phyloP scores from a whole-genome alignment of 2,329 filamentous ascomycete species.

The Sordariomycetes sp. region DNA sequence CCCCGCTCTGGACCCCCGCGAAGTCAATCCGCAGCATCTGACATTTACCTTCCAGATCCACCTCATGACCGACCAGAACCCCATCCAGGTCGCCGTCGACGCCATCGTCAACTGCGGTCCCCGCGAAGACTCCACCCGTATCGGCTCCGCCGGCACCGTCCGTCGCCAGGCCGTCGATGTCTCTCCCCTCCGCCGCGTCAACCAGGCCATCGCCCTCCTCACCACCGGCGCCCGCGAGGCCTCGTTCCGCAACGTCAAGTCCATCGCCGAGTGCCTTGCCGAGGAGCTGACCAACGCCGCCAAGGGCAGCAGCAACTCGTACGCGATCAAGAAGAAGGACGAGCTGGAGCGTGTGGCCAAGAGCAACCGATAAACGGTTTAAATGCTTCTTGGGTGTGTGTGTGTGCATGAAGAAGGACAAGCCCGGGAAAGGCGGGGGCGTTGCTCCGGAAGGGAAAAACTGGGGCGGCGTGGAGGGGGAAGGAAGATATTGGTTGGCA shows the following conservation, averaged over 20 bases:
- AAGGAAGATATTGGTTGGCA: constrained; percentile 1
- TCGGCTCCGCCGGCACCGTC: constrained; percentile 98
- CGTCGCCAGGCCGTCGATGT: constrained; percentile 99
- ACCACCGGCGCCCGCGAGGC: constrained; percentile 98
- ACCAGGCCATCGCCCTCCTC: constrained; percentile 98
- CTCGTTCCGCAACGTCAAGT: constrained; percentile 99
- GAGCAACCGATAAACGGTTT: constrained; percentile 88
- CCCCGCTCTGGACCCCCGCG: not conserved
- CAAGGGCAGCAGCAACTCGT: constrained; percentile 99
- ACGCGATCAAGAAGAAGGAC: constrained; percentile 99
- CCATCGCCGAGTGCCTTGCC: constrained; percentile 96
- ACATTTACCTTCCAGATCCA: constrained; percentile 57
- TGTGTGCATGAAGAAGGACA: not conserved
- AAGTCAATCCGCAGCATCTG: constrained; percentile 1
- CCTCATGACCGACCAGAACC: constrained; percentile 99
- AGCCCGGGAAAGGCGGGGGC: not conserved
- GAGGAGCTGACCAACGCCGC: constrained; percentile 99
- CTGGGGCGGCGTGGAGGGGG: not conserved
- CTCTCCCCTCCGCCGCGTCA: constrained; percentile 96
- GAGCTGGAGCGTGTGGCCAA: constrained; percentile 99
- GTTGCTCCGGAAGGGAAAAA: not conserved
- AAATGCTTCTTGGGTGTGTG: not conserved
- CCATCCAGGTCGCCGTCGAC: constrained; percentile 98
- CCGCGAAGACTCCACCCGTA: constrained; percentile 99
- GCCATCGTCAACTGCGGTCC: constrained; percentile 99